A percentile compares a stretch with the other conserved stretches of the same genome.
Conservation (phyloP, 179 eudicot genomes). For the Pouteria campechiana region DNA sequence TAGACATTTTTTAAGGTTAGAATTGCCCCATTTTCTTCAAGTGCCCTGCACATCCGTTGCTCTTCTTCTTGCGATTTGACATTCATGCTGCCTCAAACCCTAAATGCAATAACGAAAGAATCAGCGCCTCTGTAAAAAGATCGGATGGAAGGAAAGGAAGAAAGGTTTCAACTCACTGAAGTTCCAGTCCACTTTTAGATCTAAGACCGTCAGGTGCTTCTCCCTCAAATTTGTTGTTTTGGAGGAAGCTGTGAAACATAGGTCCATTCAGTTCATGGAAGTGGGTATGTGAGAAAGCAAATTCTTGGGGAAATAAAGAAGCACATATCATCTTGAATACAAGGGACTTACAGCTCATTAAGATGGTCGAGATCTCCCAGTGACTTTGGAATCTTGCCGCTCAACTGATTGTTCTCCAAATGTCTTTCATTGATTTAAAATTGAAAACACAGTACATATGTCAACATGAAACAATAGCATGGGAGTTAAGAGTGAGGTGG, state of each 20-base stretch:
- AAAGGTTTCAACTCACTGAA: too few species aligned
- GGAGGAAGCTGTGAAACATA: constrained; percentile 41
- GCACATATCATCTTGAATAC: background rate
- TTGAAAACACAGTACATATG: background rate
- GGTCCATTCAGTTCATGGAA: background rate
- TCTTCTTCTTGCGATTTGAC: too few species aligned
- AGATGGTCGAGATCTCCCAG: constrained; percentile 50
- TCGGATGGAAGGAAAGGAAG: too few species aligned
- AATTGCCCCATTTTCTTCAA: too few species aligned
- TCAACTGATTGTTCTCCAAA: constrained; percentile 67
- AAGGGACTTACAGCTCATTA: constrained; percentile 51
- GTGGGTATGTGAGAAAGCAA: background rate
- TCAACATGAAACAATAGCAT: background rate
- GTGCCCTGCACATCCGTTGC: too few species aligned
- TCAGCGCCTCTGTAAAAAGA: too few species aligned
- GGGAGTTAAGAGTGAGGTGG: background rate
- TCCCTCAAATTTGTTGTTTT: constrained; percentile 52
- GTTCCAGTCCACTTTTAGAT: too few species aligned
- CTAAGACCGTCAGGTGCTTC: too few species aligned
- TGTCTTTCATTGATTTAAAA: constrained; percentile 30
- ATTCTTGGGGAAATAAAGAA: background rate
- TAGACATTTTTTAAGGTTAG: too few species aligned
- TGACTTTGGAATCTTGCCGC: constrained; percentile 62
- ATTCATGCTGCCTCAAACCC: too few species aligned
- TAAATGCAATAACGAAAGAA: too few species aligned